These are phyloP conservation scores for Podospora pseudopauciseta DNA, from an alignment of 495 filamentous ascomycete genomes.

Conservation along the genomic window DNA sequence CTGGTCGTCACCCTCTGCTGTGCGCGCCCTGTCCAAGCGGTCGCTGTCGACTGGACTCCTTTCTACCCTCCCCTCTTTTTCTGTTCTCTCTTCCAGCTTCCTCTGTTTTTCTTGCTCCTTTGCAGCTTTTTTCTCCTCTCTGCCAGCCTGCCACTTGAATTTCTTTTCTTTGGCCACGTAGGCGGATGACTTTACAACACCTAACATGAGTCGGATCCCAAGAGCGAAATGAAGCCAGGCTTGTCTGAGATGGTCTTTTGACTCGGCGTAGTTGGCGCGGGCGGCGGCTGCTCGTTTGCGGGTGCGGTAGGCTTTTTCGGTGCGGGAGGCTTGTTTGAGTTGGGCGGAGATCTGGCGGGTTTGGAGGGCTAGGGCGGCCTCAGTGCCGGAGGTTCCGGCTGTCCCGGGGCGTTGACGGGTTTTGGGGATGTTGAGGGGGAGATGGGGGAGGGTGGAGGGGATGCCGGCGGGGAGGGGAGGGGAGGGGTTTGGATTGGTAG, in stretches of 20 bases:
- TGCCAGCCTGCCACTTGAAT: not conserved
- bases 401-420: conserved; percentile 25
- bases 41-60: conserved; percentile 1
- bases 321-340: conserved; percentile 25
- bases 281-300: conserved; percentile 29
- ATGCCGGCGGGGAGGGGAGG: not conserved
- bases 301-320: conserved; percentile 31
- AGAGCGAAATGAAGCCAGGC: conserved; percentile 24
- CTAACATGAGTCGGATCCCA: conserved; percentile 18
- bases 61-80: conserved; percentile 20
- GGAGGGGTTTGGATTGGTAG: conserved; percentile 1
- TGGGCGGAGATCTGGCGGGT: conserved; percentile 25
- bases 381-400: conserved; percentile 32
- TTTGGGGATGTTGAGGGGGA: conserved; percentile 5
- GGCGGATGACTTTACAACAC: conserved; percentile 18
- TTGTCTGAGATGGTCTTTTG: conserved; percentile 27
- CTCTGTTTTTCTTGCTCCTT: conserved; percentile 9
- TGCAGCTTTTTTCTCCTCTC: conserved; percentile 11
- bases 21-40: not conserved
- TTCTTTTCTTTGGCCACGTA: conserved; percentile 23
- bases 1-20: not conserved
- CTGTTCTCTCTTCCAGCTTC: conserved; percentile 21
- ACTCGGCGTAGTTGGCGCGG: conserved; percentile 26
- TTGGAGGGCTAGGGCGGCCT: conserved; percentile 28
- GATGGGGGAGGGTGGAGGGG: not conserved